Conservation (phyloP, 2,329 filamentous ascomycete species). For the Epichloe amarillans region DNA sequence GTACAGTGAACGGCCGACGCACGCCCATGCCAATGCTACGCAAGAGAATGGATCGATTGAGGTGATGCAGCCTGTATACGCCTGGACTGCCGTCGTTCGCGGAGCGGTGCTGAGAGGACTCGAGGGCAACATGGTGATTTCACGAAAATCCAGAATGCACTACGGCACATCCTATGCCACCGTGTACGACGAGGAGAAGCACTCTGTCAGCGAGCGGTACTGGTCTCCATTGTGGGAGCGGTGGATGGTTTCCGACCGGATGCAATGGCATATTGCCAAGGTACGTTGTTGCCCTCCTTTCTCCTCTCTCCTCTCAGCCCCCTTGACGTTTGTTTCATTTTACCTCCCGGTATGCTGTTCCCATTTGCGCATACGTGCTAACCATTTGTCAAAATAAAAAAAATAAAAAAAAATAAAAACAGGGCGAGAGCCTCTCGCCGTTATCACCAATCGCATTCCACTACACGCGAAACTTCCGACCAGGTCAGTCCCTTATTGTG, state of each 20-base stretch:
- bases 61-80: slow-evolving; percentile 71
- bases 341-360: not conserved
- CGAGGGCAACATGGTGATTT: slow-evolving; percentile 69
- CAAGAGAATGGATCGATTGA: slow-evolving; percentile 48
- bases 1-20: slow-evolving; percentile 58
- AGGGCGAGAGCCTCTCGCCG: slow-evolving; percentile 67
- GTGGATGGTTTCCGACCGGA: slow-evolving; percentile 72
- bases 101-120: slow-evolving; percentile 63
- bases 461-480: slow-evolving; percentile 74
- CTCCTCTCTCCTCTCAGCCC: not conserved
- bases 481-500: slow-evolving; percentile 62
- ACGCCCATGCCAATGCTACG: slow-evolving; percentile 35
- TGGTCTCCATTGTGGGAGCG: slow-evolving; percentile 71
- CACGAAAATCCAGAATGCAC: slow-evolving; percentile 58
- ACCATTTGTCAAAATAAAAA: no score
- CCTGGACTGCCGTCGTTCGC: slow-evolving; percentile 69
- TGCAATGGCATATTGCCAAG: slow-evolving; percentile 80
- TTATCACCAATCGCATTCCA: slow-evolving; percentile 65
- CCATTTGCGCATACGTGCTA: no score
- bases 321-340: not conserved
- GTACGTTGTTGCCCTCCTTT: slow-evolving; percentile 26
- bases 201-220: slow-evolving; percentile 59
- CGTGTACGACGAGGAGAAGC: slow-evolving; percentile 63
- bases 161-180: slow-evolving; percentile 75
- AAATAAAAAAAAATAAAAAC: no score